phyloP scores from a whole-genome alignment of 1,139 yeast species.

The Casaregolazyma lundiana region DNA sequence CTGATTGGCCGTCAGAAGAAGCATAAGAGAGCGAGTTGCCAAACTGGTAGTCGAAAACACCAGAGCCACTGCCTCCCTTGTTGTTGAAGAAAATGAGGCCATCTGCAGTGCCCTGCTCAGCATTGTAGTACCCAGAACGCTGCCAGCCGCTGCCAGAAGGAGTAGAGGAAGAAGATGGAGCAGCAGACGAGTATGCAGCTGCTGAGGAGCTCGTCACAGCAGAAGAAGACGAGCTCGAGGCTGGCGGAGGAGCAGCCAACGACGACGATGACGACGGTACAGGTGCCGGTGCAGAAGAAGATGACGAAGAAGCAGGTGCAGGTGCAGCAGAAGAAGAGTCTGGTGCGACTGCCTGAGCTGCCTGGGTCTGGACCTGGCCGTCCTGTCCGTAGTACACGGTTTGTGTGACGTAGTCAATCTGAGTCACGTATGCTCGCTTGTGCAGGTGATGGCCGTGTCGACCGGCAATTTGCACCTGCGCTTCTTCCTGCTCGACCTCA shows the following conservation, averaged over 20 bases:
- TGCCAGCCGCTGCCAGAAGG: conserved; percentile 54
- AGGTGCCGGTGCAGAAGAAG: conserved; percentile 16
- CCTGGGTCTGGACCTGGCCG: conserved; percentile 38
- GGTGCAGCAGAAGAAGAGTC: conserved; percentile 15
- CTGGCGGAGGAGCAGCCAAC: conserved; percentile 14
- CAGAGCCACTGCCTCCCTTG: conserved; percentile 71
- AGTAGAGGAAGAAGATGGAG: conserved; percentile 23
- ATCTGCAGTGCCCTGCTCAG: conserved; percentile 49
- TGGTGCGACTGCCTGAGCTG: conserved; percentile 20
- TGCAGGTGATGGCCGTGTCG: conserved; percentile 51
- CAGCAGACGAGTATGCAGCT: conserved; percentile 19
- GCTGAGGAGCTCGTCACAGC: conserved; percentile 19
- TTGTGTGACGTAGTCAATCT: conserved; percentile 58
- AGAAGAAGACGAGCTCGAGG: conserved; percentile 14
- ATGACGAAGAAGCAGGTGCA: conserved; percentile 13
- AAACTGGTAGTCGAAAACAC: conserved; percentile 76
- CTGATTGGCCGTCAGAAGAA: conserved; percentile 63
- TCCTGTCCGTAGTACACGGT: conserved; percentile 62
- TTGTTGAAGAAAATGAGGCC: conserved; percentile 81
- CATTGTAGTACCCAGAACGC: conserved; percentile 69
- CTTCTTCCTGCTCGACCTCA: conserved; percentile 30
- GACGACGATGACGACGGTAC: conserved; percentile 17
- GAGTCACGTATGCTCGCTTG: conserved; percentile 43
- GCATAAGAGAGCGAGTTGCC: conserved; percentile 87
- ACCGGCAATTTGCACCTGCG: conserved; percentile 12